phyloP scores from a whole-genome alignment of 2,329 filamentous ascomycete species.

The Plenodomus tracheiphilus region DNA sequence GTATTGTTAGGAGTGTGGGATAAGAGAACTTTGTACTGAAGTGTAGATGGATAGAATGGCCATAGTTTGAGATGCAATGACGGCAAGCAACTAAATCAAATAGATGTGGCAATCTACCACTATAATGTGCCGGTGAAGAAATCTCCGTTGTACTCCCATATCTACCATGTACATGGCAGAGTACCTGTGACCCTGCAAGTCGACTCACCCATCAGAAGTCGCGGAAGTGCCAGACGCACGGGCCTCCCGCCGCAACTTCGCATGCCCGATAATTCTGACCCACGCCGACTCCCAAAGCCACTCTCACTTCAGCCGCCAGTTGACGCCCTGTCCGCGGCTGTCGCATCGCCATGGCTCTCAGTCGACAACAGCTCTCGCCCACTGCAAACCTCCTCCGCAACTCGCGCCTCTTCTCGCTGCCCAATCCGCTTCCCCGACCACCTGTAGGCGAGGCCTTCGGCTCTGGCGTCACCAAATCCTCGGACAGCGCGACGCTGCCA shows the following conservation, averaged over 20 bases:
- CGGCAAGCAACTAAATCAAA: too few species aligned
- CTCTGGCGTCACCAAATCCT: constrained; percentile 56
- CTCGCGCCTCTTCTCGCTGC: constrained; percentile 88
- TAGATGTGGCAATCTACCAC: too few species aligned
- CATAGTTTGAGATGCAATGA: too few species aligned
- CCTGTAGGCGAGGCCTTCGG: constrained; percentile 48
- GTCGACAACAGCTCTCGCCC: constrained; percentile 54
- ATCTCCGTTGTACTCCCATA: too few species aligned
- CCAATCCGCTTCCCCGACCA: constrained; percentile 71
- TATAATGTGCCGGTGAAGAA: too few species aligned
- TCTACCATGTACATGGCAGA: too few species aligned
- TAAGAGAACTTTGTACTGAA: too few species aligned
- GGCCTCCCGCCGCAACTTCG: constrained; percentile 9
- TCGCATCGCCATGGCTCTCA: constrained; percentile 44
- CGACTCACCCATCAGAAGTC: constrained; percentile 12
- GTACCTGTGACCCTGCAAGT: background rate
- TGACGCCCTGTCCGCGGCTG: constrained; percentile 37
- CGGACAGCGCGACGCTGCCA: constrained; percentile 71
- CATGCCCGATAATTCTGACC: constrained; percentile 11
- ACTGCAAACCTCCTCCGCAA: constrained; percentile 74
- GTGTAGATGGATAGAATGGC: too few species aligned
- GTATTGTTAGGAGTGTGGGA: too few species aligned
- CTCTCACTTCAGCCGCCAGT: constrained; percentile 37
- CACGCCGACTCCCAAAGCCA: constrained; percentile 16
- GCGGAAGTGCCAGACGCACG: constrained; percentile 13